phyloP scores from a whole-genome alignment of 164 flowering plant genomes.

The Magnolia changhungtana region DNA sequence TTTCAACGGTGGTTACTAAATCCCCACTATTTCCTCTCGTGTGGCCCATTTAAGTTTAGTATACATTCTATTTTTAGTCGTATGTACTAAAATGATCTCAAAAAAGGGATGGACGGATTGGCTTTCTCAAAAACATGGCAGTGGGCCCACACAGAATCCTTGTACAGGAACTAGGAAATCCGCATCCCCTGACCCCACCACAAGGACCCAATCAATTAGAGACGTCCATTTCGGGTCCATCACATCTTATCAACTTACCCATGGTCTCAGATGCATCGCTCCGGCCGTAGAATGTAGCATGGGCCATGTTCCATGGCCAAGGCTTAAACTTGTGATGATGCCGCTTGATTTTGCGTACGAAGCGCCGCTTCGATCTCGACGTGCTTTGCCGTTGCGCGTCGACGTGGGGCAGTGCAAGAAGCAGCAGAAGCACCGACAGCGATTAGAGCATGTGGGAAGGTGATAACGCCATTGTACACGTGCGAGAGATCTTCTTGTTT shows the following conservation, averaged over 20 bases:
- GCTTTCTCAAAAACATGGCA: too few relatives aligned
- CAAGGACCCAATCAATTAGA: too few relatives aligned
- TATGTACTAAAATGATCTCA: too few relatives aligned
- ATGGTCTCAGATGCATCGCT: slow-evolving; percentile 13
- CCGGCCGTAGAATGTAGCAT: slow-evolving; percentile 17
- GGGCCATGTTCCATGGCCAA: slow-evolving; percentile 10
- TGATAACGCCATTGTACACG: background rate
- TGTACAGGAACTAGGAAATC: too few relatives aligned
- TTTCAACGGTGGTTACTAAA: too few relatives aligned
- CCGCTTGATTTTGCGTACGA: background rate
- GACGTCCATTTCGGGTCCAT: too few relatives aligned
- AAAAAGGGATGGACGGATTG: too few relatives aligned
- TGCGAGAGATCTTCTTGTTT: background rate
- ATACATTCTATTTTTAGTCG: too few relatives aligned
- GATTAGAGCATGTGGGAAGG: background rate
- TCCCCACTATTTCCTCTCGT: too few relatives aligned
- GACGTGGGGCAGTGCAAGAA: background rate
- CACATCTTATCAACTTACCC: slow-evolving; percentile 2
- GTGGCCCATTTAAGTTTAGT: too few relatives aligned
- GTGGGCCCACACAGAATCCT: too few relatives aligned
- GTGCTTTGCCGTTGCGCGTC: background rate
- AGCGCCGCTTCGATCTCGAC: background rate
- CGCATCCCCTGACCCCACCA: too few relatives aligned
- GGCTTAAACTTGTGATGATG: slow-evolving; percentile 6
- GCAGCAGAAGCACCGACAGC: background rate